Evolutionary conservation across 108 stramenopile genomes (phyloP).

Genomic region (Conticribra guillardii): DNA sequence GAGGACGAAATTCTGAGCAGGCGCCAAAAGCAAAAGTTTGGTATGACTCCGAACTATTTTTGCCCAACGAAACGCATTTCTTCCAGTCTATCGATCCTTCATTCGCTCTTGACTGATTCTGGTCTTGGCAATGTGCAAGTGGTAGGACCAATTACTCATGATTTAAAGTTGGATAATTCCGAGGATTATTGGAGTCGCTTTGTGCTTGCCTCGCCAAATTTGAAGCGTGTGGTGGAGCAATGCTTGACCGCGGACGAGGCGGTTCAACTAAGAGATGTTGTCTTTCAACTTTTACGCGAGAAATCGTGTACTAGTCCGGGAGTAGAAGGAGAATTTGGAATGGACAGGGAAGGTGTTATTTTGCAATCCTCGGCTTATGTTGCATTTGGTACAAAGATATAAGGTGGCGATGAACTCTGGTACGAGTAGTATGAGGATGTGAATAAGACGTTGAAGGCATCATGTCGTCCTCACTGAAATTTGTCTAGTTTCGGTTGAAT

Average conservation of each 20-base stretch:
- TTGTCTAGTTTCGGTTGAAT: too few relatives aligned
- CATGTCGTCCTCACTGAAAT: too few relatives aligned
- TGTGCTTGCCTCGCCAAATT: constrained; percentile 19
- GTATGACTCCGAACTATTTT: constrained; percentile 8
- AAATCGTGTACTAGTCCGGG: neutral
- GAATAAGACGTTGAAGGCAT: too few relatives aligned
- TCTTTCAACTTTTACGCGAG: neutral
- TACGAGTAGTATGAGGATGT: too few relatives aligned
- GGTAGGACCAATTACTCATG: constrained; percentile 11
- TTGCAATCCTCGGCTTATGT: constrained; percentile 8
- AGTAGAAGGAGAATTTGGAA: constrained; percentile 8
- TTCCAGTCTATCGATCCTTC: neutral
- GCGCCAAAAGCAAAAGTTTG: neutral
- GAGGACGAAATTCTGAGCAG: neutral
- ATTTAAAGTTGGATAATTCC: constrained; percentile 1
- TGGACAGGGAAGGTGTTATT: constrained; percentile 1
- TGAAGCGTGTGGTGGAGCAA: constrained; percentile 9
- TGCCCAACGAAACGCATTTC: constrained; percentile 24
- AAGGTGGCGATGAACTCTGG: too few relatives aligned
- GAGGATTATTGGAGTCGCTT: constrained; percentile 26
- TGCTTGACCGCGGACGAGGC: constrained; percentile 15
- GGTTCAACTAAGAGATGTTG: neutral
- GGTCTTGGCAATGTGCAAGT: constrained; percentile 13
- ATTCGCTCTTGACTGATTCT: neutral
- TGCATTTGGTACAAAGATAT: constrained; percentile 12